Evolutionary conservation across 2,329 filamentous ascomycete genomes (phyloP).

Genomic region (Akanthomyces dipterigenus): DNA sequence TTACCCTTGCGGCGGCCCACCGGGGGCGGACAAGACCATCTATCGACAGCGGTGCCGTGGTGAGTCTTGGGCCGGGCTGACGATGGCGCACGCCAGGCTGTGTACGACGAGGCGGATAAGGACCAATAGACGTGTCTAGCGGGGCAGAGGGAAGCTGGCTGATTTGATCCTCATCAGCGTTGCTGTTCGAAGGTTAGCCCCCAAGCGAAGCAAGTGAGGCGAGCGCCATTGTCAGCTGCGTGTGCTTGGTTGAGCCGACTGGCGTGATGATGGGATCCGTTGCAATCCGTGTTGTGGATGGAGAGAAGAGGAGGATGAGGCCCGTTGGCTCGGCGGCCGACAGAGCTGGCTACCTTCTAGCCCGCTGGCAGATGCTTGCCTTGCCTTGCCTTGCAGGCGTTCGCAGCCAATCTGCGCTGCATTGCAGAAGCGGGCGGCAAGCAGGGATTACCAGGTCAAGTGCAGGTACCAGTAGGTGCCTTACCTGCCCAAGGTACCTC

Average conservation of each 20-base stretch:
- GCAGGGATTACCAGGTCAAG: too few relatives aligned
- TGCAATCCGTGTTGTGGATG: not conserved
- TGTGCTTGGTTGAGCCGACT: not conserved
- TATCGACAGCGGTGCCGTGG: not conserved
- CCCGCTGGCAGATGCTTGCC: not conserved
- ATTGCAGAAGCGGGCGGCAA: not conserved
- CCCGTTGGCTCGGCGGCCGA: not conserved
- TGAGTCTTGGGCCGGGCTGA: conserved; percentile 2
- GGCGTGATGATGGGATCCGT: not conserved
- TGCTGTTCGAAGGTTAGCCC: conserved; percentile 2
- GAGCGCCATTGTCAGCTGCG: conserved; percentile 8
- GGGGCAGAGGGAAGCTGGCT: not conserved
- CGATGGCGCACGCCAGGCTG: conserved; percentile 3
- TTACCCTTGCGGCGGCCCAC: conserved; percentile 6
- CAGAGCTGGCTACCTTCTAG: not conserved
- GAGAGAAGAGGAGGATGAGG: not conserved
- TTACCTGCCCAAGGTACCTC: not conserved
- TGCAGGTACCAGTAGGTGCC: too few relatives aligned
- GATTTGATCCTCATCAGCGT: not conserved
- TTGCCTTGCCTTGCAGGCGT: not conserved
- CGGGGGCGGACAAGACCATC: not conserved
- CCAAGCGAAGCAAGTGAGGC: not conserved
- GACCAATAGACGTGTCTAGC: not conserved
- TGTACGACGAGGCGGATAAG: not conserved
- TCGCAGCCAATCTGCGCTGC: too few relatives aligned